phyloP scores from a whole-genome alignment of 2,329 filamentous ascomycete genomes.

The Cordyceps tenuipes region DNA sequence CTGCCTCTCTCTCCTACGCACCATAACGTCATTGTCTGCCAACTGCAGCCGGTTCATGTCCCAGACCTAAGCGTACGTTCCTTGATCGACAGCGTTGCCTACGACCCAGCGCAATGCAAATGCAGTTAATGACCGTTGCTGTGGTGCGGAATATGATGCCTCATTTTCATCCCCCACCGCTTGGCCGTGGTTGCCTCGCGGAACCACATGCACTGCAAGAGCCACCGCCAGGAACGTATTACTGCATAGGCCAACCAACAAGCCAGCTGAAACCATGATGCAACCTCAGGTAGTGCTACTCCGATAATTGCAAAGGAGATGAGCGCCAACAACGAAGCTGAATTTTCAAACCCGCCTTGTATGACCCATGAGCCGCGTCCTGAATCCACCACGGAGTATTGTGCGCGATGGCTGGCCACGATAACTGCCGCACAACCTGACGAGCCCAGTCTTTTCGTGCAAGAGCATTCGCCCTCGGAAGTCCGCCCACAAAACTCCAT shows the following conservation, averaged over 20 bases:
- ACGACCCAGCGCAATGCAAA: too few species aligned
- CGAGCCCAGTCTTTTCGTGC: background rate
- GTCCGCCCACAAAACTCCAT: background rate
- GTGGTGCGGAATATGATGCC: background rate
- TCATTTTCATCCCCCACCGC: background rate
- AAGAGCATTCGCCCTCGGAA: background rate
- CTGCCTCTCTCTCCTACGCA: too few species aligned
- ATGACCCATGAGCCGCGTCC: background rate
- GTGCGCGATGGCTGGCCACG: slow-evolving; percentile 3
- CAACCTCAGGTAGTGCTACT: background rate
- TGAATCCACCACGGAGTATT: background rate
- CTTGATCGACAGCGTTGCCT: too few species aligned
- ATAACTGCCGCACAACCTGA: background rate
- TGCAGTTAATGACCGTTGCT: background rate
- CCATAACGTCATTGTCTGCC: too few species aligned
- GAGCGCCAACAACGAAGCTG: background rate
- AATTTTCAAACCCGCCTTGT: background rate
- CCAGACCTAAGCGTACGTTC: too few species aligned
- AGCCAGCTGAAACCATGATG: background rate
- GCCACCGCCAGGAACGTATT: background rate
- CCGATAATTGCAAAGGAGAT: background rate
- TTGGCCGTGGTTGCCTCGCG: background rate
- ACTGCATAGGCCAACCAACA: background rate
- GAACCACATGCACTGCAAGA: background rate
- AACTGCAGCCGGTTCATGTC: background rate